Evolutionary conservation across 129 eudicot species (phyloP).

Genomic region (Mikania micrantha): DNA sequence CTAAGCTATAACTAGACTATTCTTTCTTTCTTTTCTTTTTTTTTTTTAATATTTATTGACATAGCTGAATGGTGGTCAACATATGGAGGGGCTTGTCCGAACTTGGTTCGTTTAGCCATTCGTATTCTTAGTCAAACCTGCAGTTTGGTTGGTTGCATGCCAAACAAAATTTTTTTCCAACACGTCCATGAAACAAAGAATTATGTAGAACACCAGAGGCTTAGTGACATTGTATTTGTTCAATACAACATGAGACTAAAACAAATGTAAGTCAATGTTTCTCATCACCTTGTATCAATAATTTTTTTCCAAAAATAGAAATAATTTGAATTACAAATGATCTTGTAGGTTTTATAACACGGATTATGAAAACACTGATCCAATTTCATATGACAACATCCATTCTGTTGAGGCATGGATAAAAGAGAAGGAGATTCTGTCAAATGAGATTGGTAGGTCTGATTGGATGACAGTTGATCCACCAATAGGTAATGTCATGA

Average conservation of each 20-base stretch:
- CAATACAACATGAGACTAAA: conserved; percentile 74
- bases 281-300: too few species aligned
- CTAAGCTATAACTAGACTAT: conserved; percentile 9
- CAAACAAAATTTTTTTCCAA: conserved; percentile 41
- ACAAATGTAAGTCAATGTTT: conserved; percentile 55
- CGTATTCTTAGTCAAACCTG: conserved; percentile 92
- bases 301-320: neutral
- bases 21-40: too few species aligned
- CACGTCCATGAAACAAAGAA: conserved; percentile 63
- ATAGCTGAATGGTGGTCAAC: conserved; percentile 98
- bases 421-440: conserved; percentile 40
- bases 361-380: conserved; percentile 53
- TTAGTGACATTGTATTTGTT: conserved; percentile 71
- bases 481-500: conserved; percentile 49
- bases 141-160: conserved; percentile 59
- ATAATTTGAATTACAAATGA: neutral
- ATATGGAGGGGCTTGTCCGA: conserved; percentile 93
- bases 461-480: conserved; percentile 84
- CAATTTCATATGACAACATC: conserved; percentile 48
- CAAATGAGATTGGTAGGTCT: conserved; percentile 49
- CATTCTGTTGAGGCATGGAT: conserved; percentile 60
- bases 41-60: conserved; percentile 15
- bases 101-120: conserved; percentile 72
- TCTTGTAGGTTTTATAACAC: conserved; percentile 47
- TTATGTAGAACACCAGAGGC: conserved; percentile 73